Conservation (phyloP, 805 yeast genomes). For the Soucietia sequanensis region DNA sequence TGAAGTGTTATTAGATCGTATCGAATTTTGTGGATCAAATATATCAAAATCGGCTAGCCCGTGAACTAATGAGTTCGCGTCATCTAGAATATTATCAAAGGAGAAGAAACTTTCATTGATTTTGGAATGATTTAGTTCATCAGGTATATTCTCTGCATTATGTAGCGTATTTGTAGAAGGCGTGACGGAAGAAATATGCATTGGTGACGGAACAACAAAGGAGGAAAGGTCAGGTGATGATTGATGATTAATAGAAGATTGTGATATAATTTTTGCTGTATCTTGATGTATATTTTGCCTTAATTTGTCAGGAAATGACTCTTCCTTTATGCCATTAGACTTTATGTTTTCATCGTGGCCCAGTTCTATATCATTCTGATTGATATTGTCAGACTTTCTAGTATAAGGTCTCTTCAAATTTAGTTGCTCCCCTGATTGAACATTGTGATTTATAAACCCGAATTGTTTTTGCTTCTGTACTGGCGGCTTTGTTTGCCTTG, state of each 20-base stretch:
- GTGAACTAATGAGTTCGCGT: constrained; percentile 2
- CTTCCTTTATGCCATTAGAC: no score
- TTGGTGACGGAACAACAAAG: neutral
- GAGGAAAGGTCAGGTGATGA: neutral
- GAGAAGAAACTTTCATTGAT: neutral
- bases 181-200: neutral
- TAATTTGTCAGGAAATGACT: no score
- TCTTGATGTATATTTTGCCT: neutral
- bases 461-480: neutral
- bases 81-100: neutral
- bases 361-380: no score
- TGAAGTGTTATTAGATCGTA: no score
- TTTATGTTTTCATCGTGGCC: no score
- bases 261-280: neutral
- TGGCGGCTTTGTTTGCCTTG: neutral
- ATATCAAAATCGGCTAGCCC: constrained; percentile 3
- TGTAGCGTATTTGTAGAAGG: neutral
- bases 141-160: neutral
- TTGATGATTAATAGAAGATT: neutral
- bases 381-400: no score
- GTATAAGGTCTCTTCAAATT: neutral
- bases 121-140: neutral
- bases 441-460: neutral
- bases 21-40: neutral
- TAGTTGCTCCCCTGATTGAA: neutral